Conservation (phyloP, 2,329 filamentous ascomycete genomes). For the Claviceps capensis region DNA sequence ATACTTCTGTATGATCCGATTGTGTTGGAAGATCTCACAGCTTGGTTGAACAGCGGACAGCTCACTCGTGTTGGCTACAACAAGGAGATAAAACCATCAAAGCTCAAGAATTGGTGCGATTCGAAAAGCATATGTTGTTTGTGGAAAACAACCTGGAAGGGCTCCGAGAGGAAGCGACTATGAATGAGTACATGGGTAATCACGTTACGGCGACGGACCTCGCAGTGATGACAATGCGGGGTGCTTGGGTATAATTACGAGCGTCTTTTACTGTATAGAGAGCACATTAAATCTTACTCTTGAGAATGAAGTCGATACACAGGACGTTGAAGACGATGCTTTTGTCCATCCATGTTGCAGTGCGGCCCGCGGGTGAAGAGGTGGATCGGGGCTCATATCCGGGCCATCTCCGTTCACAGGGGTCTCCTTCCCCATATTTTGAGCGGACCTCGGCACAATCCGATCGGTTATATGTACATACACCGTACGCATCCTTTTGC, state of each 20-base stretch:
- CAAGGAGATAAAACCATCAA: constrained; percentile 44
- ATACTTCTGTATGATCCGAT: constrained; percentile 91
- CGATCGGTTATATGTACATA: not conserved
- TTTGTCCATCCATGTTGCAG: not conserved
- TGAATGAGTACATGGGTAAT: not conserved
- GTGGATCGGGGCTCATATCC: not conserved
- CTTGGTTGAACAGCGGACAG: constrained; percentile 66
- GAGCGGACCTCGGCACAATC: constrained; percentile 7
- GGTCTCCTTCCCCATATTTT: not conserved
- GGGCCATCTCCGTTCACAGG: not conserved
- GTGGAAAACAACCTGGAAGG: constrained; percentile 44
- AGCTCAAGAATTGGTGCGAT: constrained; percentile 85
- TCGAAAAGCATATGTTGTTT: constrained; percentile 74
- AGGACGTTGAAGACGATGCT: too few species aligned
- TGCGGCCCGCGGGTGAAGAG: not conserved
- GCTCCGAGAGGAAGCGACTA: constrained; percentile 35
- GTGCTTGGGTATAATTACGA: not conserved
- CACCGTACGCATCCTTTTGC: too few species aligned
- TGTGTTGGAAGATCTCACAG: constrained; percentile 69
- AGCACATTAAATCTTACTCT: not conserved
- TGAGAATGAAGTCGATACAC: not conserved
- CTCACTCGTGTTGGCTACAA: constrained; percentile 50
- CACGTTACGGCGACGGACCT: not conserved
- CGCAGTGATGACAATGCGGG: constrained; percentile 1
- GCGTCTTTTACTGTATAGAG: not conserved